Evolutionary conservation across 1,139 yeast genomes (phyloP), one percentile per base, ranked within the genome.

Genomic region (Taphrina communis): DNA sequence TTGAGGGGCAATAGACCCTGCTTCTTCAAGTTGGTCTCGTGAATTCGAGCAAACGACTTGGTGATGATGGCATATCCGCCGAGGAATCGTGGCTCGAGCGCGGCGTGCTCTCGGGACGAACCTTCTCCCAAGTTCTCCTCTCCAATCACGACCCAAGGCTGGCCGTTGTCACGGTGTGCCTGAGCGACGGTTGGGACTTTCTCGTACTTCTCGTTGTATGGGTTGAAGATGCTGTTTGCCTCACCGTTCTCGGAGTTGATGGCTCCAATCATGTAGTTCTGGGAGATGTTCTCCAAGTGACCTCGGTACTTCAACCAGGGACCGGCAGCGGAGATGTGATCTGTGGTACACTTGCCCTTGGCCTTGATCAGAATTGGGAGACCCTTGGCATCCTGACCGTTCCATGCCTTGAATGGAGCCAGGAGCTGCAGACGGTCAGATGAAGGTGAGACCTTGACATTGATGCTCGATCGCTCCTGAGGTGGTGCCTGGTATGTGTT

Each of bases 221-320:
- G 88, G 86, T 94, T 91, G 86, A 86, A 89, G 76, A 94, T 86
- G 78, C 84, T 84, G 89, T 94, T 94, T 75, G 96, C 97, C 85
- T 94, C 92, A 76, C 88, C 91, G 82, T 94, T 94, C 84, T 90
- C 98, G 78, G 93, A 94, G 82, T 94, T 94, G 80, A 87, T 92
- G 76, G 98, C 99, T 85, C 99, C 99, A 85, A 94, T 94, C 97
- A 94, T 92, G 84, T 93, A 92, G 86, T 94, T 94, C 86, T 93
- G 91, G 78, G 98, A 92, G 80, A 94, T 94, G 88, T 94, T 94
- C 85, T 92, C 95, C 84, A 94, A 86, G 85, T 94, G 99, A 84
- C 99, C 99, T 86, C 98, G 91, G 96, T 94, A 94, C 86, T 94
- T 94, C 86, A 94, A 90, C 99, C 99, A 94, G 80, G 98, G 98